A percentile compares a stretch with the other conserved stretches of the same genome.
These are phyloP conservation scores for Heteromeles arbutifolia DNA, from an alignment of 306 rosid genomes.

Conservation along the genomic window DNA sequence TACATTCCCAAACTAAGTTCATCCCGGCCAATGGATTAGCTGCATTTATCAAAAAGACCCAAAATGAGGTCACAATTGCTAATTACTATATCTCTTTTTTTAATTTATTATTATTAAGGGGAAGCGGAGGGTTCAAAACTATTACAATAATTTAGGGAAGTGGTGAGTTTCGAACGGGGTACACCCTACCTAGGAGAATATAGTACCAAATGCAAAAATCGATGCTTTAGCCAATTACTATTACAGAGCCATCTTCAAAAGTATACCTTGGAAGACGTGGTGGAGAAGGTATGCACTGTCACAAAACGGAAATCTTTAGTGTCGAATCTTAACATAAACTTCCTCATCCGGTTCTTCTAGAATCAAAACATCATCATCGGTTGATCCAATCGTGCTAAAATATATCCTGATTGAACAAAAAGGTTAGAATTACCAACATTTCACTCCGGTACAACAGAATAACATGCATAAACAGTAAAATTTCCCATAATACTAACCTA, in stretches of 20 bases:
- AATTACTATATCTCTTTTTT: slow-evolving; percentile 10
- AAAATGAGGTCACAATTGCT: slow-evolving; percentile 41
- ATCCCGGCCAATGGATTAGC: slow-evolving; percentile 79
- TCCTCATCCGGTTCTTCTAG: slow-evolving; percentile 69
- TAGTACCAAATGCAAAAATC: not conserved
- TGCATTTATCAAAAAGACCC: slow-evolving; percentile 90
- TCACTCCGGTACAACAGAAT: not conserved
- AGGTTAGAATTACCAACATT: not conserved
- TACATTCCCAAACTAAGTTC: slow-evolving; percentile 83
- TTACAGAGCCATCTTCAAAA: slow-evolving; percentile 5
- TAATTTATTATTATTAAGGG: no score
- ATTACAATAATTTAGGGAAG: no score
- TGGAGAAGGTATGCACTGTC: slow-evolving; percentile 60
- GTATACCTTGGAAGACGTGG: slow-evolving; percentile 69
- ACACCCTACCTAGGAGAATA: no score
- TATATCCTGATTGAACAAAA: slow-evolving; percentile 45
- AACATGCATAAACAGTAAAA: not conserved
- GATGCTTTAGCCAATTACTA: not conserved
- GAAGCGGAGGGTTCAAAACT: no score
- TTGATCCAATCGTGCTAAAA: slow-evolving; percentile 83
- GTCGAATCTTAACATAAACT: slow-evolving; percentile 51
- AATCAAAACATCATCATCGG: slow-evolving; percentile 73
- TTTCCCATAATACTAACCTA: slow-evolving; percentile 38
- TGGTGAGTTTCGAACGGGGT: no score
- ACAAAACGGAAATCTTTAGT: slow-evolving; percentile 80